Evolutionary conservation across 73 alveolate species (phyloP).

Genomic region (Paramecium pentaurelia): DNA sequence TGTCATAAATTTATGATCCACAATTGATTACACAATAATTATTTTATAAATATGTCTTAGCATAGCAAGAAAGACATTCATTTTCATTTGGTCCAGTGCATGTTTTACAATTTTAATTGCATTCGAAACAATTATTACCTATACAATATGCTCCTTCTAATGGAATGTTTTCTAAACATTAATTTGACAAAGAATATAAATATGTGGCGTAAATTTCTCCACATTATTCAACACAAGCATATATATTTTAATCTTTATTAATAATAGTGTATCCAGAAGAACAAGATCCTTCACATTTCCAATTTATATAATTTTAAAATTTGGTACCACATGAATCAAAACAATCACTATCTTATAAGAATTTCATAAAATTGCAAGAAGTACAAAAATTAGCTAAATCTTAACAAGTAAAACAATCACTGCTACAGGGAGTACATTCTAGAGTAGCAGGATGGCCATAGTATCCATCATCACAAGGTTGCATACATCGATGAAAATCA

Average conservation of each 20-base stretch:
- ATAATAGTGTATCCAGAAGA: not conserved
- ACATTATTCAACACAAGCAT: not conserved
- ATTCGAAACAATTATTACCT: not conserved
- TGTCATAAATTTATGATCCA: not conserved
- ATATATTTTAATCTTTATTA: not conserved
- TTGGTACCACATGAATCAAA: not conserved
- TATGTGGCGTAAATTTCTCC: not conserved
- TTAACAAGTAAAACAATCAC: not conserved
- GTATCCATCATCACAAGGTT: slow-evolving; percentile 27
- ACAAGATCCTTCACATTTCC: not conserved
- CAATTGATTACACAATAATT: not conserved
- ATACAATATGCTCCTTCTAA: not conserved
- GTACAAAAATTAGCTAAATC: not conserved
- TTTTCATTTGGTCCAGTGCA: not conserved
- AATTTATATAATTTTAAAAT: not conserved
- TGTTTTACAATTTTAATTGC: not conserved
- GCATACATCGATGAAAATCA: not conserved
- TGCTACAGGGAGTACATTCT: not conserved
- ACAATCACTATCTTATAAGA: not conserved
- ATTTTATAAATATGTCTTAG: not conserved
- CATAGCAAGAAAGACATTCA: not conserved
- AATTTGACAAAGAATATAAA: not conserved
- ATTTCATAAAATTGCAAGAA: not conserved
- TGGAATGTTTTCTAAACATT: not conserved
- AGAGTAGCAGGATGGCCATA: not conserved